phyloP scores from a whole-genome alignment of 306 rosid species.

The Cucurbita argyrosperma region DNA sequence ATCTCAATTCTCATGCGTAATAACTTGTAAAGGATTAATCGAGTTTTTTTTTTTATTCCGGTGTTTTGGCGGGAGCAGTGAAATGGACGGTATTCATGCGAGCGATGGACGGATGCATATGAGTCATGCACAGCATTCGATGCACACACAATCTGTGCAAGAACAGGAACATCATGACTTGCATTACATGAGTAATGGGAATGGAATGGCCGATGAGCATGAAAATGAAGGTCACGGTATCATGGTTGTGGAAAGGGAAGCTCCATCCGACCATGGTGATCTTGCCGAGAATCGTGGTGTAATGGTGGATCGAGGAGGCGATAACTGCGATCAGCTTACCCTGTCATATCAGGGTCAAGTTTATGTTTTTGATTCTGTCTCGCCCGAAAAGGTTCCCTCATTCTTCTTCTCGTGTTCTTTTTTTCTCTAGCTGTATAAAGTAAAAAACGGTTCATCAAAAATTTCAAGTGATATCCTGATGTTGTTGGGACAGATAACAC shows the following conservation, averaged over 20 bases:
- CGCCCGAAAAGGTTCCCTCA: slow-evolving; percentile 52
- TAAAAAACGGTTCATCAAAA: neutral
- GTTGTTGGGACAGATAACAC: neutral
- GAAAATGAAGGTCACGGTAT: slow-evolving; percentile 30
- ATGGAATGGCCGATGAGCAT: slow-evolving; percentile 34
- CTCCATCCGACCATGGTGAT: slow-evolving; percentile 37
- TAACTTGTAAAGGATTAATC: neutral
- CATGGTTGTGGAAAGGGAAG: slow-evolving; percentile 35
- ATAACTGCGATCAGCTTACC: slow-evolving; percentile 50
- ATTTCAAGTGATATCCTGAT: slow-evolving; percentile 1
- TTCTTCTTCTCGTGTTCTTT: slow-evolving; percentile 1
- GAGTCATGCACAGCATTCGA: slow-evolving; percentile 31
- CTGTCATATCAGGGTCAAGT: slow-evolving; percentile 68
- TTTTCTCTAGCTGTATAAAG: neutral
- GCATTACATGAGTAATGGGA: slow-evolving; percentile 47
- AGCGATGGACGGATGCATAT: slow-evolving; percentile 32
- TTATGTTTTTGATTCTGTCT: slow-evolving; percentile 51
- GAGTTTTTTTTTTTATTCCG: neutral
- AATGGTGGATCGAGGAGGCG: slow-evolving; percentile 28
- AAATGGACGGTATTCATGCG: slow-evolving; percentile 48
- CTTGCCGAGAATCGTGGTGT: slow-evolving; percentile 22
- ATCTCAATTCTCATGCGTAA: neutral
- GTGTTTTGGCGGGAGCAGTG: neutral
- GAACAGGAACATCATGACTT: slow-evolving; percentile 44
- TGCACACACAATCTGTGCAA: slow-evolving; percentile 34